phyloP scores from a whole-genome alignment of 2,329 filamentous ascomycete species.

The Samsoniella hepiali region DNA sequence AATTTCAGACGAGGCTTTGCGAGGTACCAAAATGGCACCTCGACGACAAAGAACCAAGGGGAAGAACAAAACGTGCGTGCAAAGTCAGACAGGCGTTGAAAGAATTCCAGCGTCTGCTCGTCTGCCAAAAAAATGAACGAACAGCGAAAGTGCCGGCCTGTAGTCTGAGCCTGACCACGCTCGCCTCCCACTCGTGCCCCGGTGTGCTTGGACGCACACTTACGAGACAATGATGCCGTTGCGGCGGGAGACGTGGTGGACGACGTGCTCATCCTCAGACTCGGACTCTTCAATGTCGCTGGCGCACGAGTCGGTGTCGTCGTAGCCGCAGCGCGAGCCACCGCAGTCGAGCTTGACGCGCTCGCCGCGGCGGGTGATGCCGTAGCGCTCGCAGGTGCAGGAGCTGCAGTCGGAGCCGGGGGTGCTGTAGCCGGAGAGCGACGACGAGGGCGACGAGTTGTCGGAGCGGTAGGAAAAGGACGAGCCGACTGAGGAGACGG shows the following conservation, averaged over 20 bases:
- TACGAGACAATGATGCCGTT: slow-evolving; percentile 59
- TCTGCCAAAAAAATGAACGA: slow-evolving; percentile 13
- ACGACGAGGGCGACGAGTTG: slow-evolving; percentile 70
- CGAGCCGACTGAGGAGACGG: slow-evolving; percentile 66
- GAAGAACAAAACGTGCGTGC: slow-evolving; percentile 18
- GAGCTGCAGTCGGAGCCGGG: slow-evolving; percentile 70
- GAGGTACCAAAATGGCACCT: slow-evolving; percentile 18
- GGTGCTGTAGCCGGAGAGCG: slow-evolving; percentile 74
- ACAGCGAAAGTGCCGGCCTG: slow-evolving; percentile 13
- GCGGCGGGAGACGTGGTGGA: slow-evolving; percentile 55
- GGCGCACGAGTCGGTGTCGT: slow-evolving; percentile 68
- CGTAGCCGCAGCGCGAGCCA: slow-evolving; percentile 80
- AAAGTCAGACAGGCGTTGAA: slow-evolving; percentile 28
- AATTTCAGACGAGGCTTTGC: slow-evolving; percentile 28
- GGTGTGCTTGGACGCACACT: slow-evolving; percentile 21
- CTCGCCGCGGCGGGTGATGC: slow-evolving; percentile 89
- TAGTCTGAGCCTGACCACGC: slow-evolving; percentile 22
- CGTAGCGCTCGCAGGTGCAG: slow-evolving; percentile 95
- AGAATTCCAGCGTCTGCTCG: slow-evolving; percentile 22
- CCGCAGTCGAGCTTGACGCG: slow-evolving; percentile 96
- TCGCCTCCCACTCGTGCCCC: slow-evolving; percentile 5
- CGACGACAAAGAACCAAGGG: slow-evolving; percentile 28
- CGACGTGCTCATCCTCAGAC: slow-evolving; percentile 31
- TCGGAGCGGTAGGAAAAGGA: slow-evolving; percentile 69
- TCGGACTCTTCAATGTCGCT: slow-evolving; percentile 62